Base-by-base conservation (phyloP, 2,329 filamentous ascomycete genomes). In the Thelonectria olida region DNA sequence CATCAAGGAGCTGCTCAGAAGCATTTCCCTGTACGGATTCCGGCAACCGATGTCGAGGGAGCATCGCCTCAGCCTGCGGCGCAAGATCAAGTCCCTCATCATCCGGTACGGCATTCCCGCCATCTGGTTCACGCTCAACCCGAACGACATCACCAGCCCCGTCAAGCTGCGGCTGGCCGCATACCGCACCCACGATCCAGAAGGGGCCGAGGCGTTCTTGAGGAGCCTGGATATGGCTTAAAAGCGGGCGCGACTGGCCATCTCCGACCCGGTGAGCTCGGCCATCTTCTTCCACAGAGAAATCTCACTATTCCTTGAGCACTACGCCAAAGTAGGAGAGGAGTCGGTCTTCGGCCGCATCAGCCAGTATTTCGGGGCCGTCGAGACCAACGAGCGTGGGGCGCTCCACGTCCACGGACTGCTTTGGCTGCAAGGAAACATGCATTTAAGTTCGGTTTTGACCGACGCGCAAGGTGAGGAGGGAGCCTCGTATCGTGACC, bases 51-150 rank as follows among this genome's bases (percentile, higher is more conserved):
- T 61, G 23, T 52, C 53, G 1, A 49, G 34, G 13, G 54, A 56
- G 23, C 4, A 4, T 8, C 27, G 44, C 19, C 7, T 56, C 3
- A 49, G 1, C 7, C 17, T 50, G 17, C 25, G 17, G 27, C 17
- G 17, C 13, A 50, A 56, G 36, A 49, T 50, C 3, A 47, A 57
- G 39, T 53, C 52, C 1, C 28, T 54, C 4, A 55, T 60, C 13
- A 31, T 60, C 4, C 22, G 51, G 2, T 38, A 39, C 2, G 45
- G 58, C 2, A 39, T 55, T 1, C 51, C 45, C 1, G 45, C 51
- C 2, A 60, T 60, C 7, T 55, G 58, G 58, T 55, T 55, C n/a
- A 60, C 39, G 1, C n/a, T 60, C 1, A 60, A 55, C 28, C 42
- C 31, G 1, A 47, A 47, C 5, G 22, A 55, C 12, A 39, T 60